Base-by-base conservation (phyloP, 805 yeast genomes). In the Yamadazyma insecticola region DNA sequence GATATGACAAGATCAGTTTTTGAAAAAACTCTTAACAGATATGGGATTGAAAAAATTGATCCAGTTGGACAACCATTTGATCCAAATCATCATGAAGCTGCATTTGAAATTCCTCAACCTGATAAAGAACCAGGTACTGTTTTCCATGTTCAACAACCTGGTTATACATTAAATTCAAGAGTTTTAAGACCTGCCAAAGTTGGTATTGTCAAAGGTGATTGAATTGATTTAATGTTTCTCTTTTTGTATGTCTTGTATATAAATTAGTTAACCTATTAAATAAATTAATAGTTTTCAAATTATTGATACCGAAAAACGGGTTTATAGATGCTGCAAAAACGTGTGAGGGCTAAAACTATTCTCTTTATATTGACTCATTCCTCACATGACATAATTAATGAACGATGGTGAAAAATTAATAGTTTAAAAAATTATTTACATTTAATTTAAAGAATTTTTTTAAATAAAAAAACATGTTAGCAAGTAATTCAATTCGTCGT, bases 181-280 rank as follows among this genome's bases (percentile, higher is more conserved):
- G 95, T 88, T 20, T 72, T 88, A 55, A 77, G 97, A 64, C 95
- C 97, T 19, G 96, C 97, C 37, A 88, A 88, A 71, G 97, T 88
- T 44, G 97, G 97, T 47, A 76, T 88, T 51, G 96, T 88, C 44
- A 85, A 82, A 65, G 75, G 60, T 38, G 49, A 40, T 11, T n/a
- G n/a, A n/a, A n/a, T n/a, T n/a, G n/a, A n/a, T n/a, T n/a, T n/a
- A n/a, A n/a, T n/a, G n/a, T n/a, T n/a, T n/a, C n/a, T n/a, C n/a
- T n/a, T n/a, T n/a, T n/a, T n/a, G n/a, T n/a, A n/a, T n/a, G n/a
- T n/a, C n/a, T n/a, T n/a, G n/a, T n/a, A n/a, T n/a, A n/a, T n/a
- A n/a, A n/a, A n/a, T n/a, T n/a, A n/a, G n/a, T n/a, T n/a, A n/a
- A n/a, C n/a, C n/a, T n/a, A n/a, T n/a, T n/a, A n/a, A n/a, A n/a